phyloP scores from a whole-genome alignment of 2,329 filamentous ascomycete genomes.

The Aspergillus texensis region DNA sequence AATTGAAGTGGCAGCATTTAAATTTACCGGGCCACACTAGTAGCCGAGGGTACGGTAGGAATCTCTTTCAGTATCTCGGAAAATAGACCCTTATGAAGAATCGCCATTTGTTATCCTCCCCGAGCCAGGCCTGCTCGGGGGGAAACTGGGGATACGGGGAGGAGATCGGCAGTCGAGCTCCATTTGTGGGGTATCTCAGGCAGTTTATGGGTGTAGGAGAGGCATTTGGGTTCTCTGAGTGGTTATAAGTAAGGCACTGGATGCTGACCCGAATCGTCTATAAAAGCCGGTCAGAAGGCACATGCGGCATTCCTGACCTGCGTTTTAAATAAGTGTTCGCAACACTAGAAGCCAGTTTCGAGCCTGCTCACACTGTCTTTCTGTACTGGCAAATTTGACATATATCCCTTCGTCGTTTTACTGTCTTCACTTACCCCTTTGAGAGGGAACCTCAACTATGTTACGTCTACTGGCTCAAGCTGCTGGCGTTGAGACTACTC shows the following conservation, averaged over 20 bases:
- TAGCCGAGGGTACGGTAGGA: neutral
- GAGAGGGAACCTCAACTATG: neutral
- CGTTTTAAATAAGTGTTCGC: neutral
- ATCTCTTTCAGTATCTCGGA: neutral
- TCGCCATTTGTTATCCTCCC: neutral
- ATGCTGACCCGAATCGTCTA: neutral
- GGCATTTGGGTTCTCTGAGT: neutral
- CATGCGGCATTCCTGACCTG: neutral
- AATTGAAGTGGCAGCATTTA: neutral
- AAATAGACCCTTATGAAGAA: neutral
- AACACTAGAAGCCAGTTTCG: neutral
- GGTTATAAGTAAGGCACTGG: neutral
- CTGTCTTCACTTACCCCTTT: neutral
- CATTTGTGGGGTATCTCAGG: neutral
- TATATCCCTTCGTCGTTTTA: neutral
- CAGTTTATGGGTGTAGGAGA: neutral
- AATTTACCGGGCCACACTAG: neutral
- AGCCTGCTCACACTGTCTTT: neutral
- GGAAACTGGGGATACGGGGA: neutral
- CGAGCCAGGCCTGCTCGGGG: neutral
- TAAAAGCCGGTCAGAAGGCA: neutral
- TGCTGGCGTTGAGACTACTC: neutral
- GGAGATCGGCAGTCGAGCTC: neutral
- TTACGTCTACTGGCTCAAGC: neutral
- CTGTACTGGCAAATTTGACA: neutral